Percentiles rank a stretch among this genome's conserved stretches.
phyloP scores from a whole-genome alignment of 257 asterid genomes.

The Solanum sparsipilum region DNA sequence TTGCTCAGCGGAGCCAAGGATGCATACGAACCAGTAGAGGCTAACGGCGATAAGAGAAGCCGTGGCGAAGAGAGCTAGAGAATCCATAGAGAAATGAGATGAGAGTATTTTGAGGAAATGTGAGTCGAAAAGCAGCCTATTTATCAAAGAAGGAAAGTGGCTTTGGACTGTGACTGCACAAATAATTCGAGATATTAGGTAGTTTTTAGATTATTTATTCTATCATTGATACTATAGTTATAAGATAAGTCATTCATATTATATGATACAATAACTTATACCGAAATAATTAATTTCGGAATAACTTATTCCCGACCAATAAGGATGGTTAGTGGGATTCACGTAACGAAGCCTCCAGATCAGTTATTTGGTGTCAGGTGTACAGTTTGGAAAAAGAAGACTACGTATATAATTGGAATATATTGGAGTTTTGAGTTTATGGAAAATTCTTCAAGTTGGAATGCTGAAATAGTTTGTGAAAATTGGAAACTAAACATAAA shows the following conservation, averaged over 20 bases:
- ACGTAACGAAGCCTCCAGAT: neutral
- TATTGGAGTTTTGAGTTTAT: neutral
- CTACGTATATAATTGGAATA: neutral
- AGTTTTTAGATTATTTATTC: too few relatives aligned
- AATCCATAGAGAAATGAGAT: conserved; percentile 23
- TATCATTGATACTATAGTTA: too few relatives aligned
- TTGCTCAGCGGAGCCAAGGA: conserved; percentile 60
- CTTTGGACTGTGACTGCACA: neutral
- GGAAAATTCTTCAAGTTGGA: neutral
- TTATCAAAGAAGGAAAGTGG: neutral
- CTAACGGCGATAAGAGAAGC: conserved; percentile 46
- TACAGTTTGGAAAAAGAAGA: too few relatives aligned
- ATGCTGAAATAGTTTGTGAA: neutral
- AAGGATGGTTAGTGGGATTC: neutral
- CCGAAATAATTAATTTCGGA: rapidly evolving
- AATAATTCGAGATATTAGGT: too few relatives aligned
- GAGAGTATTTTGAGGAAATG: neutral
- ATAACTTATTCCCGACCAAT: too few relatives aligned
- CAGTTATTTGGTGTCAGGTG: neutral
- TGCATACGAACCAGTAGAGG: conserved; percentile 56
- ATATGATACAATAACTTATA: too few relatives aligned
- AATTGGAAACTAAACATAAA: too few relatives aligned
- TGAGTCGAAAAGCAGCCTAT: neutral
- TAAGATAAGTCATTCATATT: too few relatives aligned
- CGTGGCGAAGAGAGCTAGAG: conserved; percentile 43